Base-by-base conservation (phyloP, 805 yeast genomes). In the Huiozyma naganishii region DNA sequence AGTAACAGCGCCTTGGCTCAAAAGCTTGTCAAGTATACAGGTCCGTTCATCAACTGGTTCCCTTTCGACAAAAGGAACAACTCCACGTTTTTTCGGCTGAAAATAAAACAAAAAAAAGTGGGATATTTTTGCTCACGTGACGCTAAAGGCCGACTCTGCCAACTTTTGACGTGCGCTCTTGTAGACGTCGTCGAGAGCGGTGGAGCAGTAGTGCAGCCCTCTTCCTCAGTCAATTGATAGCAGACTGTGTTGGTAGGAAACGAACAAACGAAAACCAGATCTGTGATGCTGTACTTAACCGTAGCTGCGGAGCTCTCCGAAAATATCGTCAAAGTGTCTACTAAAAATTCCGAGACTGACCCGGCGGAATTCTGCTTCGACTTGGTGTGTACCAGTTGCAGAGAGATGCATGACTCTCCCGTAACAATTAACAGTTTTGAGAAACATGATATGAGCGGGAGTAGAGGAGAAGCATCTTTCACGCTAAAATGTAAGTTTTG, bases 401-500 rank as follows among this genome's bases (percentile, higher is more conserved):
- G 89, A 48, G 94, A 85, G 48, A 63, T 60, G 6, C 95, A 90
- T 61, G 75, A 74, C 17, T 84, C 87, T 52, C 76, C 77, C 11
- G 74, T 87, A 29, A 69, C 74, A 27, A 77, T 89, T 55, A 83
- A 83, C 60, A 65, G 77, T 45, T 75, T 72, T 50, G 95, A 82
- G 50, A 62, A 67, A 41, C 78, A 78, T 59, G 84, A 79, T 37
- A 57, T 86, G 27, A 60, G 73, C 1, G 87, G 85, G 0, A 76
- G 89, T 37, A 73, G 79, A 48, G 96, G 96, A 10, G 85, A 79
- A 47, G 94, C 95, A 6, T 84, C 80, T 49, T 85, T 88, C 56
- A 80, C 82, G 4, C 79, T 83, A 71, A 76, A 76, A 49, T 87
- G 96, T 61, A 75, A 76, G 47, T 67, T 69, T 48, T 87, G 96